These are phyloP conservation scores for Colletotrichum melonis DNA, from an alignment of 2,329 filamentous ascomycete species.

Conservation along the genomic window DNA sequence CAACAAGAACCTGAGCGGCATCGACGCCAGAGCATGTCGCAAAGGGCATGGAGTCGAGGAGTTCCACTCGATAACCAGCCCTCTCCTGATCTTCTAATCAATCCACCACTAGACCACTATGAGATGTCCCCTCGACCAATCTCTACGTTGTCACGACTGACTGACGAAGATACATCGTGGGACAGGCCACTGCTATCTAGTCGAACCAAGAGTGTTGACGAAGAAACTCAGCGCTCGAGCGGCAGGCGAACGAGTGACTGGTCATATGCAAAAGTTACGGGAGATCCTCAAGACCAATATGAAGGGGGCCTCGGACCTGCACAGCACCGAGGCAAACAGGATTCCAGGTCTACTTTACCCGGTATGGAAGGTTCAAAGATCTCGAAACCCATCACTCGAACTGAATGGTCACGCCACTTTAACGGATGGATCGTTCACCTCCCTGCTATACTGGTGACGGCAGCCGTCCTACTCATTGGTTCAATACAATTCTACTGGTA, in stretches of 20 bases:
- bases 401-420: not conserved
- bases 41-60: not conserved
- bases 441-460: slow-evolving; percentile 9
- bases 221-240: not conserved
- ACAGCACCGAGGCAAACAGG: not conserved
- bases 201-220: not conserved
- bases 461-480: slow-evolving; percentile 6
- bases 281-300: not conserved
- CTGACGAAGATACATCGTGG: not conserved
- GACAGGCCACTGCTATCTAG: not conserved
- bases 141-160: not conserved
- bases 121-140: not conserved
- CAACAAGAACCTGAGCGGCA: not conserved
- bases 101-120: not conserved
- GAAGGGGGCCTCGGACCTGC: not conserved
- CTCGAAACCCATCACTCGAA: not conserved
- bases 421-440: slow-evolving; percentile 21
- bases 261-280: not conserved
- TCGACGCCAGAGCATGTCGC: not conserved
- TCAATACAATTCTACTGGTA: slow-evolving; percentile 20
- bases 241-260: not conserved
- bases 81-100: not conserved
- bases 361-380: not conserved
- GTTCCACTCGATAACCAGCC: not conserved
- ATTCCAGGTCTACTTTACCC: not conserved